These are phyloP conservation scores for Fusarium verrucosum DNA, from an alignment of 2,329 filamentous ascomycete genomes.

Conservation along the genomic window DNA sequence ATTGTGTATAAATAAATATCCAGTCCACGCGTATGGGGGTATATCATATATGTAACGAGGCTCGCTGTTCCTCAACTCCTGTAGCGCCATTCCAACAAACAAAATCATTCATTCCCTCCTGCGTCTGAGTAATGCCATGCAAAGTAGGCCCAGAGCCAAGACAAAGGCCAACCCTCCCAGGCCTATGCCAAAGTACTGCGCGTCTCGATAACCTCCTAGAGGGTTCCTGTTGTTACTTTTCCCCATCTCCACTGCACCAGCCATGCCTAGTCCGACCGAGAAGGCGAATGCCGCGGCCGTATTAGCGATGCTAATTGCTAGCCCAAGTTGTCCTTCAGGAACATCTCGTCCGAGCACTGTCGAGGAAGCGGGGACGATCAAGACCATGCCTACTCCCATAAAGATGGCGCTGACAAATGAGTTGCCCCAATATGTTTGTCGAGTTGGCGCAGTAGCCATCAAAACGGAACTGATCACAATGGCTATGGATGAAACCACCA, in stretches of 20 bases:
- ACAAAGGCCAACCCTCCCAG: slow-evolving; percentile 36
- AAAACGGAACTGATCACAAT: slow-evolving; percentile 36
- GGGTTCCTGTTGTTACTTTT: slow-evolving; percentile 11
- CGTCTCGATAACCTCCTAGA: slow-evolving; percentile 37
- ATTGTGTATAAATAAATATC: background rate
- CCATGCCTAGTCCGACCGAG: slow-evolving; percentile 41
- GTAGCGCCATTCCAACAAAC: slow-evolving; percentile 4
- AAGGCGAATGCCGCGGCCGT: slow-evolving; percentile 33
- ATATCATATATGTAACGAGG: slow-evolving; percentile 34
- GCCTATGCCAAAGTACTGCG: slow-evolving; percentile 41
- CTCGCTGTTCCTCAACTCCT: background rate
- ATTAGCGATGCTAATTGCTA: slow-evolving; percentile 33
- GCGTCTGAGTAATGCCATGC: slow-evolving; percentile 28
- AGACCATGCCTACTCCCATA: slow-evolving; percentile 41
- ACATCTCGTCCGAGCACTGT: slow-evolving; percentile 34
- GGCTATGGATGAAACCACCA: slow-evolving; percentile 31
- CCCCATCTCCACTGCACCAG: slow-evolving; percentile 37
- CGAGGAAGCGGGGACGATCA: slow-evolving; percentile 34
- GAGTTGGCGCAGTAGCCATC: slow-evolving; percentile 36
- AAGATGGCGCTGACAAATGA: slow-evolving; percentile 41
- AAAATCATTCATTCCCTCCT: slow-evolving; percentile 15
- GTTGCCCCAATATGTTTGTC: slow-evolving; percentile 42
- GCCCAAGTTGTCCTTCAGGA: slow-evolving; percentile 39
- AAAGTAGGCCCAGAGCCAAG: slow-evolving; percentile 32
- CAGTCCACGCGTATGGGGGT: slow-evolving; percentile 16